These are phyloP conservation scores for Nicotiana knightiana DNA, from an alignment of 257 asterid genomes.

Conservation along the genomic window DNA sequence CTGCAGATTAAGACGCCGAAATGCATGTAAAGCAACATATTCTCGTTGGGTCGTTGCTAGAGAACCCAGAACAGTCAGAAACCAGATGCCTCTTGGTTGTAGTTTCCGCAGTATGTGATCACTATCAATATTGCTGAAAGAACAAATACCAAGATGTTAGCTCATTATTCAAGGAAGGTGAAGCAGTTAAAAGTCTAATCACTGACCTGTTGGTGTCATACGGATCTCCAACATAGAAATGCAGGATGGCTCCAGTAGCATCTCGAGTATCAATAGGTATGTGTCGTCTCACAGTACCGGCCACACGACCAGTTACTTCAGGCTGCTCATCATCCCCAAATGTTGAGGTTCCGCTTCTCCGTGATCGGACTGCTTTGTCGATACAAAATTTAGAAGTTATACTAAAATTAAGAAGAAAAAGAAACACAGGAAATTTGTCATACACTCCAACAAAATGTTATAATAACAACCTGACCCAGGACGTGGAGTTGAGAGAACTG, in stretches of 20 bases:
- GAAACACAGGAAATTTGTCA: slow-evolving; percentile 4
- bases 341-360: slow-evolving; percentile 48
- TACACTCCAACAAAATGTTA: slow-evolving; percentile 3
- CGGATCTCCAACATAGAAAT: slow-evolving; percentile 84
- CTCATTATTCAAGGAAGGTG: neutral
- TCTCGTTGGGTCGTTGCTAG: slow-evolving; percentile 96
- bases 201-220: slow-evolving; percentile 73
- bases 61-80: slow-evolving; percentile 81
- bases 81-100: slow-evolving; percentile 84
- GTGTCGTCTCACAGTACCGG: slow-evolving; percentile 95
- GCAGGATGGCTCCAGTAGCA: slow-evolving; percentile 82
- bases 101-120: slow-evolving; percentile 88
- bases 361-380: slow-evolving; percentile 47
- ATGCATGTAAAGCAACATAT: slow-evolving; percentile 88
- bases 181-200: neutral
- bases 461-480: slow-evolving; percentile 73
- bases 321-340: slow-evolving; percentile 66
- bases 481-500: slow-evolving; percentile 86
- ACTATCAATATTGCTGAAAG: slow-evolving; percentile 60
- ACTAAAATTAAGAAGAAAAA: neutral
- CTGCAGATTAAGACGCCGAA: slow-evolving; percentile 92
- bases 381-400: neutral
- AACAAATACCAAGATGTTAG: neutral
- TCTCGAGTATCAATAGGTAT: slow-evolving; percentile 89
- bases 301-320: slow-evolving; percentile 77